Evolutionary conservation across 140 eudicot species (phyloP), one percentile per base, ranked within the genome.

Genomic region (Cichorium intybus): DNA sequence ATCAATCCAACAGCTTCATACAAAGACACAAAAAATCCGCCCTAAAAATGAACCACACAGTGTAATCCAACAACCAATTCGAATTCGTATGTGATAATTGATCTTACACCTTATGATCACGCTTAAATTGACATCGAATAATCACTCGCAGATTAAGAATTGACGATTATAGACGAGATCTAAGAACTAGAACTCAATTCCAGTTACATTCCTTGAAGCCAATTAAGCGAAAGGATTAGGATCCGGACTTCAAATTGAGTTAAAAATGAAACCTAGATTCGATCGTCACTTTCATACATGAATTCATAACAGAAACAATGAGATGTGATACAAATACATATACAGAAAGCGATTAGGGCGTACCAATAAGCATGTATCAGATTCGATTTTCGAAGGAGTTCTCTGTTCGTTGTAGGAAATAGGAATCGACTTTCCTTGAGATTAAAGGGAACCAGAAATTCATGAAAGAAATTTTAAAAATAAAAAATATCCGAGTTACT

Each of bases 401-500:
- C n/a, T 34, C 50, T 59, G 65, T 33, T 59, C 49, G 28, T 59
- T 29, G 49, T n/a, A n/a, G n/a, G n/a, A n/a, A n/a, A n/a, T n/a
- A n/a, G n/a, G n/a, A 10, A 20, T 24, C 61, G 39, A 20, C 39
- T 60, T 60, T 11, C 12, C 5, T 34, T 62, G 24, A 26, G 68
- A 62, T 41, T 16, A 56, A 62, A 62, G 26, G 55, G 68, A 10
- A 39, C 51, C 18, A 6, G 23, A 60, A 21, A 23, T 35, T 43
- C 29, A 60, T 60, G 15, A 37, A 35, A 43, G 45, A 41, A 39
- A 23, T 18, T n/a, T 28, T 1, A 46, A 45, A 45, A 45, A 11
- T n/a, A n/a, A 18, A 64, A 64, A 49, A 46, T 49, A 64, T 64
- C 69, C 28, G 45, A 64, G 70, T 46, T 62, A 64, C 57, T 17